A percentile compares a stretch with the other conserved stretches of the same genome.
Conservation (phyloP, 2,329 filamentous ascomycete species). For the Elsinoe batatas region DNA sequence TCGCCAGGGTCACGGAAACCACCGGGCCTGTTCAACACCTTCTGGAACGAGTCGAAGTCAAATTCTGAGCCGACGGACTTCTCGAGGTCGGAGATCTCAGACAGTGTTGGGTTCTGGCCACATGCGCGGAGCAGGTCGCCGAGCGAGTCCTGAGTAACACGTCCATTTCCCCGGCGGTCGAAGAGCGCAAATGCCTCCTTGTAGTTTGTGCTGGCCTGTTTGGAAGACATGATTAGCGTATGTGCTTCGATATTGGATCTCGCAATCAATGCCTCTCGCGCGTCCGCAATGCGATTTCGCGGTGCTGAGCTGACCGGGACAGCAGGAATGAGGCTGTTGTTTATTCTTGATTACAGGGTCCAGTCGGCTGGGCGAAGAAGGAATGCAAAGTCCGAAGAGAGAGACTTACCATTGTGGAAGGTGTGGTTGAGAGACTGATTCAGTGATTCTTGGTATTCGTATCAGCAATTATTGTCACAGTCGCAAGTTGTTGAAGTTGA, state of each 20-base stretch:
- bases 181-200: slow-evolving; percentile 99
- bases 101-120: slow-evolving; percentile 91
- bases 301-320: too few species aligned
- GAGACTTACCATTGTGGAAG: background rate
- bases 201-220: slow-evolving; percentile 84
- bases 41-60: slow-evolving; percentile 95
- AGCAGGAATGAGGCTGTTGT: background rate
- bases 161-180: slow-evolving; percentile 96
- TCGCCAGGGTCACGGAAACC: slow-evolving; percentile 97
- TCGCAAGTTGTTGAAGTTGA: background rate
- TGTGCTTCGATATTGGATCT: background rate
- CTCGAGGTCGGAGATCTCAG: slow-evolving; percentile 88
- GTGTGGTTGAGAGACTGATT: background rate
- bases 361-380: background rate
- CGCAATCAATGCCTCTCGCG: too few species aligned
- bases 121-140: slow-evolving; percentile 93
- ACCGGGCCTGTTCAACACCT: slow-evolving; percentile 91
- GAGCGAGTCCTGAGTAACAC: slow-evolving; percentile 74
- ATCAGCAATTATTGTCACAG: background rate
- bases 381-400: background rate
- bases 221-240: background rate
- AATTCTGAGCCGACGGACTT: slow-evolving; percentile 84
- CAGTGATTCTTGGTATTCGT: background rate
- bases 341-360: background rate
- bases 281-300: too few species aligned